Evolutionary conservation across 1,284 basidiomycete species (phyloP).

Genomic region (Rhizoctonia solani): DNA sequence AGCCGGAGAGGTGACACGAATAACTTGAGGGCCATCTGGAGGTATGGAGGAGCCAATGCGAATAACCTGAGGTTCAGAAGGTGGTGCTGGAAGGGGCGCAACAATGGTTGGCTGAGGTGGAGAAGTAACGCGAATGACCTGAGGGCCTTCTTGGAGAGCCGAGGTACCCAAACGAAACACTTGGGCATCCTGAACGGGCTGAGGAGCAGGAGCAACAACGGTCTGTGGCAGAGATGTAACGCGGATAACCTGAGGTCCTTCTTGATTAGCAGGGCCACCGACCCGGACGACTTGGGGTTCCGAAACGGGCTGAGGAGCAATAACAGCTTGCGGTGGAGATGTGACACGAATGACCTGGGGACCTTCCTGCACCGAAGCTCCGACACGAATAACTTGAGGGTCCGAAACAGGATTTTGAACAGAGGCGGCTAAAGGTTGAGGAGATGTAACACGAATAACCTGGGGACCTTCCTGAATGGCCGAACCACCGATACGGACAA

Average conservation of each 20-base stretch:
- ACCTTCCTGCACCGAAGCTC: slow-evolving; percentile 3
- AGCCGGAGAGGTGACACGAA: slow-evolving; percentile 17
- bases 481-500: neutral
- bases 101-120: neutral
- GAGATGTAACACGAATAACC: neutral
- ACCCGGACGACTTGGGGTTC: slow-evolving; percentile 9
- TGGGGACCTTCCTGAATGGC: neutral
- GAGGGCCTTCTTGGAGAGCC: neutral
- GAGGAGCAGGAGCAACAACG: neutral
- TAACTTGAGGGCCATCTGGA: slow-evolving; percentile 16
- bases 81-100: slow-evolving; percentile 1
- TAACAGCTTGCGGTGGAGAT: neutral
- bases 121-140: neutral
- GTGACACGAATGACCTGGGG: slow-evolving; percentile 30
- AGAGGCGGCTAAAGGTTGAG: neutral
- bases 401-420: no score
- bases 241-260: slow-evolving; percentile 25
- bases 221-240: slow-evolving; percentile 6
- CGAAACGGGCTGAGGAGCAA: neutral
- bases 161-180: neutral
- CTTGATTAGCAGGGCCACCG: neutral
- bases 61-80: neutral
- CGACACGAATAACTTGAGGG: slow-evolving; percentile 13
- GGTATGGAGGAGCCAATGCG: neutral
- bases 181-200: no score